Evolutionary conservation across 179 eudicot species (phyloP), one percentile per base, ranked within the genome.

Genomic region (Silene noctiflora): DNA sequence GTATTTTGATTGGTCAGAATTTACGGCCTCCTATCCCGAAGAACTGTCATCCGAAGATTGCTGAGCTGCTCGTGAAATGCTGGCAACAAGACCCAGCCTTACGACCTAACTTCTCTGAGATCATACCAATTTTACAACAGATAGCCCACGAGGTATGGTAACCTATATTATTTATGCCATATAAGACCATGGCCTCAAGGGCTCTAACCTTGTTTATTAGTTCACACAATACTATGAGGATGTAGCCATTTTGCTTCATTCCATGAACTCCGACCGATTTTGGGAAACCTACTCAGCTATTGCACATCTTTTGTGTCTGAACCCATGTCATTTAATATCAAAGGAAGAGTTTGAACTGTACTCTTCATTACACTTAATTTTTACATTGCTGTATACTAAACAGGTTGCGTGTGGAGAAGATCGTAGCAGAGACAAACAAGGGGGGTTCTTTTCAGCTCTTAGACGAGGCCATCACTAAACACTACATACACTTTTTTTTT

Each of bases 61-160:
- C 86, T 79, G 92, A 88, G 84, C 90, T 94, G 78, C 98, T 94
- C 7, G 91, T 88, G 83, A 92, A 80, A 85, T 94, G 98, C 90
- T 94, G 98, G 98, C 92, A 86, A 81, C 91, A 88, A 81, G 96
- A 94, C 76, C 90, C 97, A 21, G 74, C 88, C 64, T 58, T 83
- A 83, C 86, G 98, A 87, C 97, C 97, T 0, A 88, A 92, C 82
- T 94, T 94, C 82, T 65, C 96, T 16, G 97, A 89, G 67, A 84
- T 90, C 73, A 87, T 84, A 44, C 89, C 87, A 59, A 83, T 79
- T 39, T 75, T 94, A 83, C 87, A 87, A 85, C 87, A 87, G 73
- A 84, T 88, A 77, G 85, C 88, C 35, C 89, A 86, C 58, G 98
- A 92, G 96, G 97, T 90, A 84, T 31, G 17, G 13, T 51, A 20